These are phyloP conservation scores for Acanthamoeba healyi DNA, from an alignment of 208 protist species.

Conservation along the genomic window DNA sequence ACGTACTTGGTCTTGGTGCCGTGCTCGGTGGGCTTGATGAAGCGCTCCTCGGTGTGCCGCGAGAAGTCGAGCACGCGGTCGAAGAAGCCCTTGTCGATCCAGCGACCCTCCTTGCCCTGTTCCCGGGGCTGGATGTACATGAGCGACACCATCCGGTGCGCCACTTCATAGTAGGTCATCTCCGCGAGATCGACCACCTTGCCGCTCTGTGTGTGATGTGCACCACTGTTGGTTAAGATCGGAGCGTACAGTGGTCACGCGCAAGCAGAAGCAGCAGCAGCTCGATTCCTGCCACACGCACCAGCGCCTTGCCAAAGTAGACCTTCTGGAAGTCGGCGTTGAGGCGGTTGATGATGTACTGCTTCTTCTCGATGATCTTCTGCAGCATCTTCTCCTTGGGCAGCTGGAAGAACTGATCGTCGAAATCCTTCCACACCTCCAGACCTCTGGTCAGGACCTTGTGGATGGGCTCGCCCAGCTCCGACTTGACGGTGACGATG, in stretches of 20 bases:
- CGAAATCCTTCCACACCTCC: constrained; percentile 85
- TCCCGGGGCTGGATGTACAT: constrained; percentile 79
- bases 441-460: constrained; percentile 87
- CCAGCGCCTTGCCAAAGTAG: constrained; percentile 74
- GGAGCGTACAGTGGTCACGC: not conserved
- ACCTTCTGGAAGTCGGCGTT: constrained; percentile 91
- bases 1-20: constrained; percentile 8
- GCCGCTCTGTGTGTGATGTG: constrained; percentile 77
- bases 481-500: constrained; percentile 90
- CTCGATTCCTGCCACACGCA: not conserved
- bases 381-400: constrained; percentile 80
- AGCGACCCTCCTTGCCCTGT: constrained; percentile 48
- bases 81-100: constrained; percentile 82
- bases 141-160: constrained; percentile 83
- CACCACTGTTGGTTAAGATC: not conserved
- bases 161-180: constrained; percentile 90
- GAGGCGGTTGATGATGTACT: constrained; percentile 88
- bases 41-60: constrained; percentile 88
- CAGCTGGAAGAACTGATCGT: constrained; percentile 89
- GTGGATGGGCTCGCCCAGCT: constrained; percentile 92
- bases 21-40: constrained; percentile 47
- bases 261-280: not conserved
- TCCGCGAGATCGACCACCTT: constrained; percentile 82
- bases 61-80: constrained; percentile 82
- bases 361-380: constrained; percentile 84